A percentile compares a stretch with the other conserved stretches of the same genome.
These are phyloP conservation scores for Bocquillonia castaneifolia DNA, from an alignment of 441 rosid species.

Conservation along the genomic window DNA sequence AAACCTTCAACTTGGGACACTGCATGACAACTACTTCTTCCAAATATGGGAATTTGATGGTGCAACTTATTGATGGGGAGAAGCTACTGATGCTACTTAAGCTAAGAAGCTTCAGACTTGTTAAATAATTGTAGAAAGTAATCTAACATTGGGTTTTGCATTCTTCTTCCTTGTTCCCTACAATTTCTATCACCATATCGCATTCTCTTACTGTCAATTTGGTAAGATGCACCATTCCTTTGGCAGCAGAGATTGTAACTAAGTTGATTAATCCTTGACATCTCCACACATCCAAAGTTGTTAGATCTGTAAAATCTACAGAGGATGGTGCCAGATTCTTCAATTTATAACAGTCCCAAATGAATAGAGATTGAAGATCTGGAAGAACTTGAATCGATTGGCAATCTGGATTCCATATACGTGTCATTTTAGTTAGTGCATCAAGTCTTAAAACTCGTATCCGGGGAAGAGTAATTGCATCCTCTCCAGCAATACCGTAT, in stretches of 20 bases:
- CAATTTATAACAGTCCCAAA: not conserved
- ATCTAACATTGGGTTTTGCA: no score
- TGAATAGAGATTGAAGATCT: no score
- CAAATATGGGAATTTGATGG: no score
- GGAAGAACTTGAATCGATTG: not conserved
- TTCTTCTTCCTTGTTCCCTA: not conserved
- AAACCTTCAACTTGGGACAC: no score
- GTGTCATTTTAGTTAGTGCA: no score
- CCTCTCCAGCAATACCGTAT: not conserved
- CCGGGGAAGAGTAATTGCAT: not conserved
- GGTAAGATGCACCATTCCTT: constrained; percentile 44
- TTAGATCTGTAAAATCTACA: not conserved
- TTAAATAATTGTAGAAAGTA: no score
- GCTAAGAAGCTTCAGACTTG: no score
- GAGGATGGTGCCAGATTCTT: not conserved
- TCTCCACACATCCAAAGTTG: not conserved
- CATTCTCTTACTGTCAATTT: constrained; percentile 65
- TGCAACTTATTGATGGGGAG: no score
- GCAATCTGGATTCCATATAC: not conserved
- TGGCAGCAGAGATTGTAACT: not conserved
- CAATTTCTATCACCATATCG: constrained; percentile 21
- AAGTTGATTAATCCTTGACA: not conserved
- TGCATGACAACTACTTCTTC: no score
- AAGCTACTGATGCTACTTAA: no score
- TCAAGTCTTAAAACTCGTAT: not conserved